Conservation (phyloP, 2,329 filamentous ascomycete genomes). For the Curvularia sp. region DNA sequence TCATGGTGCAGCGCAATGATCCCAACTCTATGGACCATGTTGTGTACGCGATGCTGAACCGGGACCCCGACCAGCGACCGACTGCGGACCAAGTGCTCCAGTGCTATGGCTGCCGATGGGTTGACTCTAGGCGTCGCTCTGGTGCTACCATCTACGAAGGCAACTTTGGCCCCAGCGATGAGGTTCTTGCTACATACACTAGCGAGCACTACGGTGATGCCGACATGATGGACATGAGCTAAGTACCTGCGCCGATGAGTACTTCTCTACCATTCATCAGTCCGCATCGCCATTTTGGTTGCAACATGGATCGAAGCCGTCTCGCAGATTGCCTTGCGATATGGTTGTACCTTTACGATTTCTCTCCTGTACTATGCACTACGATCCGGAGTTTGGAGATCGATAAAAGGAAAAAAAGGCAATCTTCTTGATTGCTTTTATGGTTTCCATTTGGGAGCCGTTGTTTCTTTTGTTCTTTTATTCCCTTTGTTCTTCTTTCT, state of each 20-base stretch:
- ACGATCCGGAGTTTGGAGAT: slow-evolving; percentile 26
- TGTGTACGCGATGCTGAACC: slow-evolving; percentile 86
- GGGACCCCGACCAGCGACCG: slow-evolving; percentile 76
- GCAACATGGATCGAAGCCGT: slow-evolving; percentile 20
- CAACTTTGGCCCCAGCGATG: slow-evolving; percentile 84
- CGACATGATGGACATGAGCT: slow-evolving; percentile 67
- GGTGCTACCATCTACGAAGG: slow-evolving; percentile 97
- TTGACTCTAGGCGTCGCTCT: slow-evolving; percentile 76
- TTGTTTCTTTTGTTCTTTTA: slow-evolving; percentile 12
- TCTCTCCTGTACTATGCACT: slow-evolving; percentile 18
- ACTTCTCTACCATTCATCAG: neutral
- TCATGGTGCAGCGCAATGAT: slow-evolving; percentile 83
- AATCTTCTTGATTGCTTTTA: slow-evolving; percentile 23
- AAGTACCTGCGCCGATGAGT: slow-evolving; percentile 15
- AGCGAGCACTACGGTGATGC: slow-evolving; percentile 52
- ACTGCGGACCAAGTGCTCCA: slow-evolving; percentile 75
- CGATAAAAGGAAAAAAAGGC: slow-evolving; percentile 18
- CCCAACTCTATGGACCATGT: slow-evolving; percentile 80
- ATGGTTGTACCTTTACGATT: slow-evolving; percentile 13
- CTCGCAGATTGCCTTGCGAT: slow-evolving; percentile 21
- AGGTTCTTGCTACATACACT: slow-evolving; percentile 59
- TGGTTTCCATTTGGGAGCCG: slow-evolving; percentile 8
- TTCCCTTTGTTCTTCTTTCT: slow-evolving; percentile 20
- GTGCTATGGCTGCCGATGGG: slow-evolving; percentile 80
- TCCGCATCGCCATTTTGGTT: slow-evolving; percentile 17